Evolutionary conservation across 192 early-diverging fungal genomes (phyloP).

Genomic region (Coemansia sp.): DNA sequence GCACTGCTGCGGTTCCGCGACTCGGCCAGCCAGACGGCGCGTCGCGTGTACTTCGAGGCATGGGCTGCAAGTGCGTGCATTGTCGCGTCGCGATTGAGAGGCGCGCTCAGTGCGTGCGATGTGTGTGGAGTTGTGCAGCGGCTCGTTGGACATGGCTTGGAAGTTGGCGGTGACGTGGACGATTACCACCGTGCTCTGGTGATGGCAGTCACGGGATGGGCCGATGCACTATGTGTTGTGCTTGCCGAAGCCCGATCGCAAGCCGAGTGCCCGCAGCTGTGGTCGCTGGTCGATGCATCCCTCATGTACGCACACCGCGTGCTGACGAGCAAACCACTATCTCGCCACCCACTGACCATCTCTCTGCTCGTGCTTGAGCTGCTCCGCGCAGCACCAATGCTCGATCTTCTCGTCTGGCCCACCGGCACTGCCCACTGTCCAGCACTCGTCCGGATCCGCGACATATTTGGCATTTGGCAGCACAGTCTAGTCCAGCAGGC

Average conservation of each 20-base stretch:
- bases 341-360: slow-evolving; percentile 21
- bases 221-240: slow-evolving; percentile 24
- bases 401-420: slow-evolving; percentile 11
- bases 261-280: slow-evolving; percentile 7
- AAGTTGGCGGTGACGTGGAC: not conserved
- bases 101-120: slow-evolving; percentile 9
- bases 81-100: slow-evolving; percentile 15
- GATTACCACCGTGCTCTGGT: slow-evolving; percentile 33
- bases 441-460: slow-evolving; percentile 9
- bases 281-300: slow-evolving; percentile 35
- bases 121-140: slow-evolving; percentile 1
- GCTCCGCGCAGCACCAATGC: slow-evolving; percentile 10
- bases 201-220: slow-evolving; percentile 33
- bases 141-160: slow-evolving; percentile 6
- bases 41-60: slow-evolving; percentile 54
- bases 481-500: no score
- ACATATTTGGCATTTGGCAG: slow-evolving; percentile 22
- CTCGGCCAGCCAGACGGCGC: slow-evolving; percentile 31
- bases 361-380: slow-evolving; percentile 28
- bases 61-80: slow-evolving; percentile 45
- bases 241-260: not conserved
- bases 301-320: slow-evolving; percentile 44
- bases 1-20: slow-evolving; percentile 47
- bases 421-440: not conserved
- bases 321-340: slow-evolving; percentile 23